These are phyloP conservation scores for Microcos paniculata DNA, from an alignment of 345 rosid species.

Conservation along the genomic window DNA sequence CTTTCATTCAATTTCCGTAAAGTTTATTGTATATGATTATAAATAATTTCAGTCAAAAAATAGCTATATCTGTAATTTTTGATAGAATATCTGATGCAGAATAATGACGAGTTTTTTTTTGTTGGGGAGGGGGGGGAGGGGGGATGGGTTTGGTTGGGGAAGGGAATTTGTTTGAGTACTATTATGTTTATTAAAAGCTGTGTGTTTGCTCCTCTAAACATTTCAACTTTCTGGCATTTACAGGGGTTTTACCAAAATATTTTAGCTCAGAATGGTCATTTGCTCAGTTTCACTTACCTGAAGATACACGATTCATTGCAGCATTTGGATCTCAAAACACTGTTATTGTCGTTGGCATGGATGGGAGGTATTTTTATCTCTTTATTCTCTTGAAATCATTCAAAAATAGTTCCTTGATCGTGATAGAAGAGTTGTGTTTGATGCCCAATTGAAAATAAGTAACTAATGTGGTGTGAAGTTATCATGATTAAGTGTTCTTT, in stretches of 20 bases:
- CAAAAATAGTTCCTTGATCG: not conserved
- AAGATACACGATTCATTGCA: slow-evolving; percentile 64
- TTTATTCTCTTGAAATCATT: not conserved
- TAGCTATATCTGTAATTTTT: not conserved
- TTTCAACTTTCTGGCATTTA: slow-evolving; percentile 9
- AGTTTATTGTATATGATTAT: not conserved
- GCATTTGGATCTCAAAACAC: slow-evolving; percentile 86
- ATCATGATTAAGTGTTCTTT: not conserved
- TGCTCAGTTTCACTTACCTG: slow-evolving; percentile 84
- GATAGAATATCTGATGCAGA: not conserved
- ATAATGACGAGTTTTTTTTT: not conserved
- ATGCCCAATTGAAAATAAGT: not conserved
- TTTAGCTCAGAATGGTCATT: slow-evolving; percentile 98
- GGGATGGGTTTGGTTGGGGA: too few relatives aligned
- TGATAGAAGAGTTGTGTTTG: not conserved
- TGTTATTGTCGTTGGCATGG: slow-evolving; percentile 69
- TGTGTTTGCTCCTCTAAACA: not conserved
- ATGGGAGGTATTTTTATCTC: slow-evolving; percentile 61
- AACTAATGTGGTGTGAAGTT: not conserved
- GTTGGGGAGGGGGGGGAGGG: too few relatives aligned
- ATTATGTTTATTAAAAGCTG: not conserved
- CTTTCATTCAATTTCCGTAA: not conserved
- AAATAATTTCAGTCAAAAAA: slow-evolving; percentile 1
- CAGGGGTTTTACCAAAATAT: slow-evolving; percentile 88
- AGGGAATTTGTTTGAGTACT: not conserved